Evolutionary conservation across 2,329 filamentous ascomycete genomes (phyloP).

Genomic region (Xylaria digitata): DNA sequence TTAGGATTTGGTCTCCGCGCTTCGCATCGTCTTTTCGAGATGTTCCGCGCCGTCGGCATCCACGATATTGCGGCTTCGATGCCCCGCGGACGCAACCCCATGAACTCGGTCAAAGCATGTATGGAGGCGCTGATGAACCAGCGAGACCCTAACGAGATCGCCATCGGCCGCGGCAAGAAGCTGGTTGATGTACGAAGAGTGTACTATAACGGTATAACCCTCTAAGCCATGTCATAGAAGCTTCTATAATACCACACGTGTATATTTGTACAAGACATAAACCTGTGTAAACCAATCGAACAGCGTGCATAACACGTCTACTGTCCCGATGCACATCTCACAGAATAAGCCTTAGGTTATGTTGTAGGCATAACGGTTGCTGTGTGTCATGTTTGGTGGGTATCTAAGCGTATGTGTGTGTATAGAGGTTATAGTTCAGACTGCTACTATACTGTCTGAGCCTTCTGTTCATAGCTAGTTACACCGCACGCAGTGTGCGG

Average conservation of each 20-base stretch:
- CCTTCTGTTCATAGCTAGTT: neutral
- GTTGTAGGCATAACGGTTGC: neutral
- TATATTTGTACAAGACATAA: constrained; percentile 40
- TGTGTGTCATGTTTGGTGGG: constrained; percentile 5
- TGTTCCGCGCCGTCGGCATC: constrained; percentile 88
- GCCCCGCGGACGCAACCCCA: constrained; percentile 88
- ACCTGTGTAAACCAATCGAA: constrained; percentile 32
- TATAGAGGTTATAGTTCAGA: neutral
- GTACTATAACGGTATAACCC: constrained; percentile 74
- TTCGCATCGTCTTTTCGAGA: constrained; percentile 92
- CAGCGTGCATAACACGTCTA: constrained; percentile 4
- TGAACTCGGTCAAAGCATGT: constrained; percentile 97
- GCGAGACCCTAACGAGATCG: constrained; percentile 88
- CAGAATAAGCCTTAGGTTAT: neutral
- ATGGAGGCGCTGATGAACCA: constrained; percentile 86
- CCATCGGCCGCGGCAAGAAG: constrained; percentile 90
- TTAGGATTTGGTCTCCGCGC: constrained; percentile 93
- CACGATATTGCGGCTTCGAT: constrained; percentile 86
- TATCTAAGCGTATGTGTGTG: constrained; percentile 5
- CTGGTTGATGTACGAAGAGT: constrained; percentile 95
- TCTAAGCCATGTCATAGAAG: constrained; percentile 5
- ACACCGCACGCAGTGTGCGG: neutral
- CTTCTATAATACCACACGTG: constrained; percentile 34
- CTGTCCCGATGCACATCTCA: neutral
- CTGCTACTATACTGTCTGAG: neutral